These are phyloP conservation scores for Rosa persica DNA, from an alignment of 306 rosid genomes.

Conservation along the genomic window DNA sequence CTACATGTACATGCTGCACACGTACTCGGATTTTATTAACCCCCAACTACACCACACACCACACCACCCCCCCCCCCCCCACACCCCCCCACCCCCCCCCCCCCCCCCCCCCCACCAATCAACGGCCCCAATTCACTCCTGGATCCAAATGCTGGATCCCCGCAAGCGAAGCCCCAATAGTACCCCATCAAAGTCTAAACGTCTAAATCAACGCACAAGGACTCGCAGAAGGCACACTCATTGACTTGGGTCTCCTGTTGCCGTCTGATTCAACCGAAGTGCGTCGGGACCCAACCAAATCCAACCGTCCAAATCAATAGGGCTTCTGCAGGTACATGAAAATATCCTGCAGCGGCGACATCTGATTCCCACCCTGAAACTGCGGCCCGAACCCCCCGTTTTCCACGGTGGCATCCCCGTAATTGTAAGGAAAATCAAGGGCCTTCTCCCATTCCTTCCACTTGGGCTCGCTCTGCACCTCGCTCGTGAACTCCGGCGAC, in stretches of 20 bases:
- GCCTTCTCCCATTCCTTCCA: conserved; percentile 76
- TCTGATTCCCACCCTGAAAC: conserved; percentile 48
- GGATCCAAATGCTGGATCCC: conserved; percentile 18
- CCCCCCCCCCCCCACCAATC: conserved; percentile 21
- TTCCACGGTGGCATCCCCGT: conserved; percentile 53
- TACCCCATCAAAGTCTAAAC: neutral
- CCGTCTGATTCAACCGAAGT: conserved; percentile 39
- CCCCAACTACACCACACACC: conserved; percentile 13
- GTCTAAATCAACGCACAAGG: neutral
- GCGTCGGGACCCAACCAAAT: neutral
- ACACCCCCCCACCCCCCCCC: conserved; percentile 6
- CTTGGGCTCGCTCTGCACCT: conserved; percentile 94
- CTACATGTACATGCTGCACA: conserved; percentile 35
- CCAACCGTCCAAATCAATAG: conserved; percentile 20
- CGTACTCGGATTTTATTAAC: conserved; percentile 10
- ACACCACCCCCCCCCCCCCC: conserved; percentile 19
- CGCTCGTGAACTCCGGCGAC: conserved; percentile 80
- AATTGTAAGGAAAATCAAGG: conserved; percentile 52
- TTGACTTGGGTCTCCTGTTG: conserved; percentile 77
- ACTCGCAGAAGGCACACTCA: conserved; percentile 57
- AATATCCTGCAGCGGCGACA: conserved; percentile 88
- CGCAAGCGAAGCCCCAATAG: conserved; percentile 18
- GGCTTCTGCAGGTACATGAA: conserved; percentile 72
- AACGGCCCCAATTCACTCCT: neutral
- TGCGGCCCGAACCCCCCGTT: conserved; percentile 47